phyloP scores from a whole-genome alignment of 2,329 filamentous ascomycete genomes.

The Alternaria ventricosa region DNA sequence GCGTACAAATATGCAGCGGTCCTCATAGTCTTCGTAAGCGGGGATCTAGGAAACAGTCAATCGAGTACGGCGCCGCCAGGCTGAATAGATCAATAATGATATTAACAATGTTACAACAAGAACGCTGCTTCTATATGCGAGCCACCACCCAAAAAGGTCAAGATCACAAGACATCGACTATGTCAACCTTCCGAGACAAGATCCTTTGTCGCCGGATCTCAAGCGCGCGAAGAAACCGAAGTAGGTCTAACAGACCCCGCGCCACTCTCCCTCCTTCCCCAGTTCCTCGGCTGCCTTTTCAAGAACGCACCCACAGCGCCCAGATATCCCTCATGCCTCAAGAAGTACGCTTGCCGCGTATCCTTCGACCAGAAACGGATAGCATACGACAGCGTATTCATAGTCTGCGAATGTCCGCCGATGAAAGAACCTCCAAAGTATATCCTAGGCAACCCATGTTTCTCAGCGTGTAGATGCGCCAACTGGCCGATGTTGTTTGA shows the following conservation, averaged over 20 bases:
- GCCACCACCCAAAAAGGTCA: neutral
- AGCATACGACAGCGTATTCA: slow-evolving; percentile 95
- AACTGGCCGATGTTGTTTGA: slow-evolving; percentile 98
- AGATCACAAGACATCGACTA: neutral
- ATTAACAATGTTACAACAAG: neutral
- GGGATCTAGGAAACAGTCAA: slow-evolving; percentile 16
- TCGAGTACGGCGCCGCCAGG: neutral
- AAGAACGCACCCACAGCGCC: slow-evolving; percentile 94
- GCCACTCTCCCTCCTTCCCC: slow-evolving; percentile 83
- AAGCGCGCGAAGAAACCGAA: neutral
- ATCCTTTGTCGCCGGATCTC: neutral
- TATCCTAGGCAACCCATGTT: slow-evolving; percentile 87
- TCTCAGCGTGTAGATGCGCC: slow-evolving; percentile 94
- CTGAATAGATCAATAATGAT: neutral
- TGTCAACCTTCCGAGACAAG: neutral
- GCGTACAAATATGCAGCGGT: slow-evolving; percentile 30
- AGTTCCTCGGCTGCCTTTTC: slow-evolving; percentile 87
- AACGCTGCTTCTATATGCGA: neutral
- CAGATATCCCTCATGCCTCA: slow-evolving; percentile 94
- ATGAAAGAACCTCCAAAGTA: slow-evolving; percentile 99
- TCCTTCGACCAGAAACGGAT: slow-evolving; percentile 98
- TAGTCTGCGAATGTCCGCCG: slow-evolving; percentile 93
- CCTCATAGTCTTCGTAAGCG: slow-evolving; percentile 26
- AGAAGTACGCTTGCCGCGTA: slow-evolving; percentile 91
- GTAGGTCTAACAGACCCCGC: neutral